These are phyloP conservation scores for Ilyonectria sp. DNA, from an alignment of 2,329 filamentous ascomycete genomes.

Conservation along the genomic window DNA sequence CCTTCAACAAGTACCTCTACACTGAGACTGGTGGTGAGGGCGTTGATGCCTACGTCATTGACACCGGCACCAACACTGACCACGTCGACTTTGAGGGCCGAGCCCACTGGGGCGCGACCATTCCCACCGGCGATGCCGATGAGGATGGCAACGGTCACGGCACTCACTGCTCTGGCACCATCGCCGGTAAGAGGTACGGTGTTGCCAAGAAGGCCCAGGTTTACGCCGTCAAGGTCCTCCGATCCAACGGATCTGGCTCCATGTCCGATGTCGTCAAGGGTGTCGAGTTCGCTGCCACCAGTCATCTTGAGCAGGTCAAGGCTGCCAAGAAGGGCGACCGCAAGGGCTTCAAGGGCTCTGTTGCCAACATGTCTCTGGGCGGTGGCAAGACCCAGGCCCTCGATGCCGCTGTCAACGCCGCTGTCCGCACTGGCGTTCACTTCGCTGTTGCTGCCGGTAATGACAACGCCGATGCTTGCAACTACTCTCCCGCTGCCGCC, in stretches of 20 bases:
- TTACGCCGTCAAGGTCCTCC: conserved; percentile 98
- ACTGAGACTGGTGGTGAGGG: conserved; percentile 92
- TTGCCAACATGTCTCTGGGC: conserved; percentile 99
- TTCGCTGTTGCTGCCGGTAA: conserved; percentile 99
- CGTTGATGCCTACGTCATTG: conserved; percentile 98
- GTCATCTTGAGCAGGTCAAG: conserved; percentile 83
- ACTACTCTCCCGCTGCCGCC: conserved; percentile 97
- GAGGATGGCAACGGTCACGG: conserved; percentile 97
- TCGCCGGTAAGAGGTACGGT: conserved; percentile 98
- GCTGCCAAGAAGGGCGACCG: conserved; percentile 88
- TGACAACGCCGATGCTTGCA: conserved; percentile 98
- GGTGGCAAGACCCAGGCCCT: conserved; percentile 96
- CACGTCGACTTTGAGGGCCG: conserved; percentile 99
- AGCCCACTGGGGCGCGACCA: conserved; percentile 97
- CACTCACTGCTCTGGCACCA: conserved; percentile 98
- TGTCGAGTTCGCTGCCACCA: conserved; percentile 91
- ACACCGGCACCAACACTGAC: conserved; percentile 93
- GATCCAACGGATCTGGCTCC: conserved; percentile 96
- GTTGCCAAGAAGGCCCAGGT: conserved; percentile 99
- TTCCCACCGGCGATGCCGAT: conserved; percentile 87
- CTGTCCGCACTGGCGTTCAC: conserved; percentile 92
- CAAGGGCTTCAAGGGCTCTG: conserved; percentile 98
- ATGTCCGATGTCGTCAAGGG: conserved; percentile 99
- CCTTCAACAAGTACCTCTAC: conserved; percentile 99
- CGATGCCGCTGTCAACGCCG: conserved; percentile 93